Evolutionary conservation across 148 eudicot genomes (phyloP).

Genomic region (Diospyros lotus): DNA sequence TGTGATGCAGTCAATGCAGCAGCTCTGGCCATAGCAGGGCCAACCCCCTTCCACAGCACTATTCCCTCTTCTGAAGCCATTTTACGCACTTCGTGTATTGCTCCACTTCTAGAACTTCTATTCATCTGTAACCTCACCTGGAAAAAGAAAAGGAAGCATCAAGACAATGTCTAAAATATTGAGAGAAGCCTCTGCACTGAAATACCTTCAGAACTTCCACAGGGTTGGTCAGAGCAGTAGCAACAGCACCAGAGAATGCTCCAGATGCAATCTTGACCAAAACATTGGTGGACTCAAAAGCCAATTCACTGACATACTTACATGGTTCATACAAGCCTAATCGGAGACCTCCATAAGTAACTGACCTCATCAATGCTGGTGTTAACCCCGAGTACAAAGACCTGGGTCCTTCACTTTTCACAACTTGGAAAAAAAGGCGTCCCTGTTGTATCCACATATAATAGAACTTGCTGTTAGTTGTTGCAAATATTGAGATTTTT

Average conservation of each 20-base stretch:
- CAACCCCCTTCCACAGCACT: slow-evolving; percentile 90
- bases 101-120: slow-evolving; percentile 41
- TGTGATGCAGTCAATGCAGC: slow-evolving; percentile 92
- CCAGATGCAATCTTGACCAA: slow-evolving; percentile 91
- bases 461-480: background rate
- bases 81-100: slow-evolving; percentile 51
- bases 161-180: slow-evolving; percentile 8
- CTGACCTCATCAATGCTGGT: slow-evolving; percentile 95
- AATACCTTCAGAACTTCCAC: slow-evolving; percentile 85
- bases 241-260: slow-evolving; percentile 88
- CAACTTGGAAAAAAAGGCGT: slow-evolving; percentile 44
- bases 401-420: slow-evolving; percentile 67
- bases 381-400: slow-evolving; percentile 75
- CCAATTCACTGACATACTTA: slow-evolving; percentile 77
- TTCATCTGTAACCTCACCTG: slow-evolving; percentile 90
- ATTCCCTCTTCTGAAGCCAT: slow-evolving; percentile 75
- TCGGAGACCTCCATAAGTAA: slow-evolving; percentile 94
- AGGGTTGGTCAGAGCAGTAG: slow-evolving; percentile 91
- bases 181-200: background rate
- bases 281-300: slow-evolving; percentile 89
- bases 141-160: slow-evolving; percentile 8
- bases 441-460: slow-evolving; percentile 40
- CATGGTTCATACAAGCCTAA: slow-evolving; percentile 97
- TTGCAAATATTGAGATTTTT: background rate
- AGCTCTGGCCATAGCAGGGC: slow-evolving; percentile 91